Base-by-base conservation (phyloP, 305 asterid genomes). In the Solanum aculeatissimum region DNA sequence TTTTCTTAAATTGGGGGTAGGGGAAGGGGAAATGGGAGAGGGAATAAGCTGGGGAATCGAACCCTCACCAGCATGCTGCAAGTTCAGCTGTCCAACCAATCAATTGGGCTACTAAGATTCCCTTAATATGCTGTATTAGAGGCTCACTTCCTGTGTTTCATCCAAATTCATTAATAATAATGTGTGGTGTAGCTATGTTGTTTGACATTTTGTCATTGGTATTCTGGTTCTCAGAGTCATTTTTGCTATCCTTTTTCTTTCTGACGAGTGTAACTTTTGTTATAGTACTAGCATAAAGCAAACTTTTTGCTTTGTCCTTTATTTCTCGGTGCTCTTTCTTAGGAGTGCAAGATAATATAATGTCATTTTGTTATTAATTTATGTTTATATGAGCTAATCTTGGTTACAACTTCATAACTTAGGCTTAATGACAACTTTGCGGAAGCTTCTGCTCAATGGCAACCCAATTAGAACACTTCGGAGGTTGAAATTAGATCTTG, bases 391-490 rank as follows among this genome's bases (percentile, higher is more conserved):
- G 58, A 63, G 87, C 90, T 91, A 72, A 89, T 87, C 57, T 83
- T 86, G 57, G 84, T 85, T 69, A 40, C 71, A 32, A 88, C 87
- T 79, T 78, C 75, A 79, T 86, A 60, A 43, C 85, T 77, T 87
- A 96, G 99, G 98, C 87, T 89, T 93, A 92, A 97, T 94, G 99
- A 92, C 95, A 83, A 94, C 98, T 81, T 84, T 97, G 88, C 94
- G 97, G 90, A 97, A 95, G 90, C 98, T 97, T 91, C 82, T 94
- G 86, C 98, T 97, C 65, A 80, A 89, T 89, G 98, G 99, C 54
- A 97, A 97, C 90, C 98, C 98, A 58, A 77, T 97, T 90, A 93
- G 97, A 86, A 88, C 98, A n/a, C 98, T 97, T 83, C 90, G 99
- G 87, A 97, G 99, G 99, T 97, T 86, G 87, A 91, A 70, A 65